These are phyloP conservation scores for Hygrocybe coccinea DNA, from an alignment of 768 basidiomycete species.

Conservation along the genomic window DNA sequence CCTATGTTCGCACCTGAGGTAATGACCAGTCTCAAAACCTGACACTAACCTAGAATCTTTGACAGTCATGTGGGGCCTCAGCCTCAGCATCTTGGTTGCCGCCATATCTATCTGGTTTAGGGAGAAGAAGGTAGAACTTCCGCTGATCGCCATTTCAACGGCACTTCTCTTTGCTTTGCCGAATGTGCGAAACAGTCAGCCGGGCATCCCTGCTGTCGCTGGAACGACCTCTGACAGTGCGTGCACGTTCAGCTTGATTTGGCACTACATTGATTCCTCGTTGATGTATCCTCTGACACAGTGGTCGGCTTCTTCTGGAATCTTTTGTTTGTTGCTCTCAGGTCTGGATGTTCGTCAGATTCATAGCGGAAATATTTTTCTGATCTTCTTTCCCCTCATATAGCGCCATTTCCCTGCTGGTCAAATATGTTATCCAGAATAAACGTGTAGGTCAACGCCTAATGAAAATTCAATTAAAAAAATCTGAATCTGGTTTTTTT, in stretches of 20 bases:
- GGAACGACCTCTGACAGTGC: conserved; percentile 7
- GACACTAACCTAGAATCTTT: too few relatives aligned
- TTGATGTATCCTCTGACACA: too few relatives aligned
- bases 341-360: neutral
- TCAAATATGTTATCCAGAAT: neutral
- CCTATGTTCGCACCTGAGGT: neutral
- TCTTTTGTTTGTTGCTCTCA: conserved; percentile 5
- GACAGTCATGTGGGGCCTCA: conserved; percentile 9
- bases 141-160: conserved; percentile 10
- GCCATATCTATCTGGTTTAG: conserved; percentile 9
- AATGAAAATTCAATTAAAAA: neutral
- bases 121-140: conserved; percentile 5
- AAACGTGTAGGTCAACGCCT: neutral
- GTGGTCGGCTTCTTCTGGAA: conserved; percentile 2
- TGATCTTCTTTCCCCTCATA: neutral
- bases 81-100: conserved; percentile 4
- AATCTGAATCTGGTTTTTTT: too few relatives aligned
- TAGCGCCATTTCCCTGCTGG: neutral
- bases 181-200: conserved; percentile 12
- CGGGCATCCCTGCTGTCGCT: conserved; percentile 6
- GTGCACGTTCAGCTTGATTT: neutral
- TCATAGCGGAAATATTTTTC: neutral
- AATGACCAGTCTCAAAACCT: neutral
- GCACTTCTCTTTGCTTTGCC: conserved; percentile 11
- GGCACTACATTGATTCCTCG: neutral